Evolutionary conservation across 2,329 filamentous ascomycete genomes (phyloP).

Genomic region (Diaporthe longicolla): DNA sequence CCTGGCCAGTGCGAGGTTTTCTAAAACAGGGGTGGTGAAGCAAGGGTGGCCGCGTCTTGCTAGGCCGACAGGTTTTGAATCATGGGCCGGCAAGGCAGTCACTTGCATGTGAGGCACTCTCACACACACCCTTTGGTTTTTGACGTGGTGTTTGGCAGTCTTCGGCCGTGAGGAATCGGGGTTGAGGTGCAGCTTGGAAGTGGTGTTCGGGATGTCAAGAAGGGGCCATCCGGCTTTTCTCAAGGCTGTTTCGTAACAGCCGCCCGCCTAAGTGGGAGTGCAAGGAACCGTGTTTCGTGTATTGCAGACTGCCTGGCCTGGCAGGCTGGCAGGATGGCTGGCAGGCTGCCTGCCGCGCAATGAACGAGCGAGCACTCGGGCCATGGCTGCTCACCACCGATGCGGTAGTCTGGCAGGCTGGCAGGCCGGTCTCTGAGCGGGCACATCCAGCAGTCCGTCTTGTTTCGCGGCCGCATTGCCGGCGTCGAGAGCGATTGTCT

Average conservation of each 20-base stretch:
- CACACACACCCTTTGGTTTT: not conserved
- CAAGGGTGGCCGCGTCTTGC: conserved; percentile 41
- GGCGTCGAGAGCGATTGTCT: not conserved
- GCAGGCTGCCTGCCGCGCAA: conserved; percentile 15
- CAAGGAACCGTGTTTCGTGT: conserved; percentile 29
- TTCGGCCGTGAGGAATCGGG: conserved; percentile 24
- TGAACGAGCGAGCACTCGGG: not conserved
- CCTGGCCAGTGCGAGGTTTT: conserved; percentile 19
- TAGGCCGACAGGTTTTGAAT: conserved; percentile 31
- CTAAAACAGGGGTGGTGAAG: conserved; percentile 38
- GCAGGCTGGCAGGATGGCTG: not conserved
- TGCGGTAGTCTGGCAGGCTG: not conserved
- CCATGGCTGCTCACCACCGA: not conserved
- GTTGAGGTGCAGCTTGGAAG: not conserved
- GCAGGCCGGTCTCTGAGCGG: not conserved
- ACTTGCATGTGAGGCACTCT: conserved; percentile 39
- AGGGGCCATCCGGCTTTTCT: conserved; percentile 27
- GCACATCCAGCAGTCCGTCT: not conserved
- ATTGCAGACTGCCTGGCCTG: conserved; percentile 9
- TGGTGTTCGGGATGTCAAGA: conserved; percentile 33
- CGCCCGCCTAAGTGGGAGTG: conserved; percentile 21
- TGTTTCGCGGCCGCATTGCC: not conserved
- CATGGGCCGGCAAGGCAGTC: conserved; percentile 37
- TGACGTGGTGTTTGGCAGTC: not conserved
- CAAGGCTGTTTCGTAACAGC: conserved; percentile 29